Conservation (phyloP, 1,284 basidiomycete species). For the Rhodotorula sp. region DNA sequence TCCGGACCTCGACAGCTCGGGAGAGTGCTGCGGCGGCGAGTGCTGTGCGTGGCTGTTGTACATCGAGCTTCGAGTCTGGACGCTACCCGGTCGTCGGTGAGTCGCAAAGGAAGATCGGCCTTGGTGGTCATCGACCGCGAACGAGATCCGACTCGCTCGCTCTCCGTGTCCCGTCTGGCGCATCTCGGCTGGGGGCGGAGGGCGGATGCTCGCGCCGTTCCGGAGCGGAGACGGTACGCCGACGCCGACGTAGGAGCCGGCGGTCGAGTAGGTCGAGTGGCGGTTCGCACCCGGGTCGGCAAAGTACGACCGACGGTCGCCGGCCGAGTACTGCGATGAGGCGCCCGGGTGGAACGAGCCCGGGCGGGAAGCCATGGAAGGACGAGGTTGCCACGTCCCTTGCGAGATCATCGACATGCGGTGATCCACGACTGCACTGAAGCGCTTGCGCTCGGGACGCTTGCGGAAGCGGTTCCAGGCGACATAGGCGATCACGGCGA, state of each 20-base stretch:
- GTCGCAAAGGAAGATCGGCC: conserved; percentile 12
- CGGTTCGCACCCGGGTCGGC: conserved; percentile 11
- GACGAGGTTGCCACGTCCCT: conserved; percentile 37
- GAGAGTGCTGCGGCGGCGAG: conserved; percentile 7
- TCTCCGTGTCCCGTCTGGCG: conserved; percentile 33
- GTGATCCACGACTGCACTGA: conserved; percentile 38
- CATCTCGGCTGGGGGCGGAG: conserved; percentile 30
- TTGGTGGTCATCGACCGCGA: conserved; percentile 19
- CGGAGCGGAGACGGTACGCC: conserved; percentile 17
- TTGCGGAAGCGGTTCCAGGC: conserved; percentile 28
- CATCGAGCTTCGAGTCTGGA: conserved; percentile 18
- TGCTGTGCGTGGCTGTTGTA: conserved; percentile 14
- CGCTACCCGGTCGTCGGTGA: conserved; percentile 4
- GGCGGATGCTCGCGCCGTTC: conserved; percentile 10
- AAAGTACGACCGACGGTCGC: conserved; percentile 25
- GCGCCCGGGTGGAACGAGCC: conserved; percentile 23
- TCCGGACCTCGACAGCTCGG: conserved; percentile 8
- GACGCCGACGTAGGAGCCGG: conserved; percentile 5
- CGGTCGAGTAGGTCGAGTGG: conserved; percentile 28
- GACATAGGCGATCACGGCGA: conserved; percentile 23
- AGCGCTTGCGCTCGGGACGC: conserved; percentile 31
- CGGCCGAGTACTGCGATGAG: conserved; percentile 17
- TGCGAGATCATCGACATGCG: conserved; percentile 43
- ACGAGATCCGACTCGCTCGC: conserved; percentile 17
- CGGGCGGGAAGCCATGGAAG: conserved; percentile 29